These are phyloP conservation scores for Gossypium australe DNA, from an alignment of 345 rosid species.

Conservation along the genomic window DNA sequence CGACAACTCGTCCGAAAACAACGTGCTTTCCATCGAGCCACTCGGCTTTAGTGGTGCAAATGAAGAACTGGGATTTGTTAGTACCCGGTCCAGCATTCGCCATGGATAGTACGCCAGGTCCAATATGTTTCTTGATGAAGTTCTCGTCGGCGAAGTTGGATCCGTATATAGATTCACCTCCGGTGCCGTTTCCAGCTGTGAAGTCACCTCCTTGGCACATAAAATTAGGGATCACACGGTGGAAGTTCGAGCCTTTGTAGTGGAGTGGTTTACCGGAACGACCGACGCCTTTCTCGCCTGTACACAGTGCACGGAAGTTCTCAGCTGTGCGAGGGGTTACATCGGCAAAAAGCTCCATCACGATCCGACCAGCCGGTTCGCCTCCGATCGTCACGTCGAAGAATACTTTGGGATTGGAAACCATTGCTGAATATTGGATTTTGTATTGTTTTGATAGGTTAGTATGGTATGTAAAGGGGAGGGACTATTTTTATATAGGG, in stretches of 20 bases:
- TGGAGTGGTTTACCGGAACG: constrained; percentile 64
- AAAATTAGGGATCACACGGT: constrained; percentile 72
- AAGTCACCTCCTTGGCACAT: constrained; percentile 92
- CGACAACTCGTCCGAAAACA: constrained; percentile 65
- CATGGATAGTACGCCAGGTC: constrained; percentile 70
- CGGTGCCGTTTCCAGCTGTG: constrained; percentile 73
- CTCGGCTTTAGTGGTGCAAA: constrained; percentile 51
- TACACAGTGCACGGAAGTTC: constrained; percentile 85
- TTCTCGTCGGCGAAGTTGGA: constrained; percentile 63
- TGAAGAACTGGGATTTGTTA: constrained; percentile 71
- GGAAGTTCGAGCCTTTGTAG: constrained; percentile 72
- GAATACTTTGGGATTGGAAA: constrained; percentile 50
- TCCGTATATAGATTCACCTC: constrained; percentile 87
- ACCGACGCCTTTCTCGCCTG: constrained; percentile 63
- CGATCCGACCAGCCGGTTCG: constrained; percentile 42
- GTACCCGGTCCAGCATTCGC: constrained; percentile 71
- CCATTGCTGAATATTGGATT: constrained; percentile 14
- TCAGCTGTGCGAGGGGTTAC: constrained; percentile 52
- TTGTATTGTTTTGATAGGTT: background rate
- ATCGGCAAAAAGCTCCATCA: constrained; percentile 64
- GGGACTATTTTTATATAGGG: too few relatives aligned
- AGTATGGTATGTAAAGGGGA: background rate
- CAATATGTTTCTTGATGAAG: constrained; percentile 73
- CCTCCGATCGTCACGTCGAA: constrained; percentile 56
- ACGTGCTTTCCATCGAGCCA: constrained; percentile 87